Evolutionary conservation across 2,329 filamentous ascomycete genomes (phyloP), one percentile per base, ranked within the genome.

Genomic region (Diaporthe capsici): DNA sequence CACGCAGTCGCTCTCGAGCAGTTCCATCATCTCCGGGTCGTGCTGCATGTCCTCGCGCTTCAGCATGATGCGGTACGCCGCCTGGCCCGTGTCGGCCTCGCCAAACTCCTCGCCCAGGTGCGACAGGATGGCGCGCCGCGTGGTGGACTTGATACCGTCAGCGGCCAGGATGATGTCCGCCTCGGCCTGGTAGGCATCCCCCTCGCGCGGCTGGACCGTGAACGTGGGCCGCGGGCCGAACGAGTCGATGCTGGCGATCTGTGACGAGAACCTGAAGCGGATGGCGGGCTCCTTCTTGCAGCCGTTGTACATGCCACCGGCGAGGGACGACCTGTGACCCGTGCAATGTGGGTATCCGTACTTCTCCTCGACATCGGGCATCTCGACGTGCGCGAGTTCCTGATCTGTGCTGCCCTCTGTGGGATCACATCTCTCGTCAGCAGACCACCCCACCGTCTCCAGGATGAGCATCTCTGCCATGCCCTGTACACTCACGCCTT

Each of bases 281-380:
- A 96, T 92, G 49, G 86, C 86, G 25, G 88, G 82, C 80, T 94
- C 81, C 63, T 86, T 85, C 80, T 91, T 86, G 84, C 94, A 96
- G n/a, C 90, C 94, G 65, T 93, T 87, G 83, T 92, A 95, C 44
- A 96, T 85, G 8, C 90, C 89, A 49, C 90, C 89, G 8, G 94
- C 93, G 5, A 96, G 88, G 12, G 92, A 94, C 0, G 92, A 88
- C 28, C 94, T 91, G 82, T 97, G 94, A 10, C 94, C 94, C 6
- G 94, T 93, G 89, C 94, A 95, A 84, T 96, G 94, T 0, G 93
- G 92, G 81, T 93, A 95, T 49, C 90, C 90, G 81, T 95, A 96
- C 44, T 89, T 92, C 12, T 90, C 84, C 68, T 89, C 85, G 77
- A 96, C 91, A 79, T 95, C 92, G 44, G 87, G 86, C 80, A 96